Evolutionary conservation across 192 early-diverging fungal species (phyloP).

Genomic region (Ramicandelaber brevisporus): DNA sequence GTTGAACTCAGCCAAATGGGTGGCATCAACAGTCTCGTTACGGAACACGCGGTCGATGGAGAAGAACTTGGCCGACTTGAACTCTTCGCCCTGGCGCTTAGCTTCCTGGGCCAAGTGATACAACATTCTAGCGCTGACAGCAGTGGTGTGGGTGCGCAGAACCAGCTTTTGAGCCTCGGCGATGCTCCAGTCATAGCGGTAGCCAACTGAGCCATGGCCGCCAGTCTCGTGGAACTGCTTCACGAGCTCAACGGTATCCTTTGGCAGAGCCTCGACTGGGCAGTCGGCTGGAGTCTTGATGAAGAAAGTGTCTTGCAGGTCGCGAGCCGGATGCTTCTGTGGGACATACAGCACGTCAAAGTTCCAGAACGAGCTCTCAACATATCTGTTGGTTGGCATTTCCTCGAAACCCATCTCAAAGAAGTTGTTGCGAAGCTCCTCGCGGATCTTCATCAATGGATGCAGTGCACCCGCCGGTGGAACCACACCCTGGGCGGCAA

Average conservation of each 20-base stretch:
- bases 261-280: slow-evolving; percentile 42
- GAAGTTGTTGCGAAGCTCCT: slow-evolving; percentile 97
- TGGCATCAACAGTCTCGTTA: slow-evolving; percentile 93
- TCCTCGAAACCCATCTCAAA: slow-evolving; percentile 97
- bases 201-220: slow-evolving; percentile 87
- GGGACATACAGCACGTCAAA: slow-evolving; percentile 99
- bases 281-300: slow-evolving; percentile 32
- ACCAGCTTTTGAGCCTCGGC: slow-evolving; percentile 83
- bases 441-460: slow-evolving; percentile 95
- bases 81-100: too few species aligned
- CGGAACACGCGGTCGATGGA: slow-evolving; percentile 98
- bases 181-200: slow-evolving; percentile 76
- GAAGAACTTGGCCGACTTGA: slow-evolving; percentile 92
- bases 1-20: slow-evolving; percentile 98
- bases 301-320: slow-evolving; percentile 68
- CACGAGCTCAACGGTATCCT: slow-evolving; percentile 74
- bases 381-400: slow-evolving; percentile 96
- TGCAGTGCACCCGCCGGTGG: slow-evolving; percentile 77
- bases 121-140: slow-evolving; percentile 76
- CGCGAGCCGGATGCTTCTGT: slow-evolving; percentile 86
- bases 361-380: slow-evolving; percentile 98
- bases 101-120: slow-evolving; percentile 73
- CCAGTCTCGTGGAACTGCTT: slow-evolving; percentile 79
- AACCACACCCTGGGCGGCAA: slow-evolving; percentile 62
- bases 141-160: slow-evolving; percentile 92